Percentiles rank a stretch among this genome's conserved stretches.
These are phyloP conservation scores for Neonectria faginata DNA, from an alignment of 2,329 filamentous ascomycete species.

Conservation along the genomic window DNA sequence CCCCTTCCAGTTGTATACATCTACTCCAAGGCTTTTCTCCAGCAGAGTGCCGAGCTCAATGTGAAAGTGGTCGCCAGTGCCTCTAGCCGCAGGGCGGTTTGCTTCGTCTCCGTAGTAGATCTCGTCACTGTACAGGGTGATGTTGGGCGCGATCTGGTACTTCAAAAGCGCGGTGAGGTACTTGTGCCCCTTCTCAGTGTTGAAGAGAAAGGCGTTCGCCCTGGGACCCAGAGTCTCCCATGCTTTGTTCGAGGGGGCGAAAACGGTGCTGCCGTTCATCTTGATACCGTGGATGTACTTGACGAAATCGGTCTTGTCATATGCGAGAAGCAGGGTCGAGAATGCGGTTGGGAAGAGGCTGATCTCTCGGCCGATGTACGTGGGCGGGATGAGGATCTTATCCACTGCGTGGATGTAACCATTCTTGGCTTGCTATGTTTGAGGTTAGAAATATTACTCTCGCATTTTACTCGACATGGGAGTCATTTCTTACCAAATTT, in stretches of 20 bases:
- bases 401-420: constrained; percentile 85
- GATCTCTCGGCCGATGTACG: constrained; percentile 63
- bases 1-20: constrained; percentile 75
- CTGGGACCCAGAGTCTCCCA: constrained; percentile 78
- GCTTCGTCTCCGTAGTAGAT: constrained; percentile 66
- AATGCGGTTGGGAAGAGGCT: constrained; percentile 80
- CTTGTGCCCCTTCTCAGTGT: constrained; percentile 75
- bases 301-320: constrained; percentile 78
- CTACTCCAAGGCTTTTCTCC: constrained; percentile 73
- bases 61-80: constrained; percentile 55
- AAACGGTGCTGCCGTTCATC: constrained; percentile 77
- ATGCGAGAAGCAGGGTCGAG: constrained; percentile 81
- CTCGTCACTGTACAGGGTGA: constrained; percentile 86
- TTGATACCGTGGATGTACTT: constrained; percentile 67
- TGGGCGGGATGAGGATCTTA: constrained; percentile 80
- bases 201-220: constrained; percentile 88
- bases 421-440: constrained; percentile 73
- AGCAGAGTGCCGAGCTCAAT: constrained; percentile 82
- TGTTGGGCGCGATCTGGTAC: constrained; percentile 81
- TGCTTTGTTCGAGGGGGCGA: constrained; percentile 85
- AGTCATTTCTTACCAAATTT: constrained; percentile 69
- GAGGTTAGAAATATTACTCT: neutral
- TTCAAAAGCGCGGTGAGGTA: constrained; percentile 82
- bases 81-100: constrained; percentile 46
- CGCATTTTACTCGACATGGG: no score